Percentiles rank a stretch among this genome's conserved stretches.
Evolutionary conservation across 148 eudicot genomes (phyloP).

Genomic region (Rhododendron griersonianum): DNA sequence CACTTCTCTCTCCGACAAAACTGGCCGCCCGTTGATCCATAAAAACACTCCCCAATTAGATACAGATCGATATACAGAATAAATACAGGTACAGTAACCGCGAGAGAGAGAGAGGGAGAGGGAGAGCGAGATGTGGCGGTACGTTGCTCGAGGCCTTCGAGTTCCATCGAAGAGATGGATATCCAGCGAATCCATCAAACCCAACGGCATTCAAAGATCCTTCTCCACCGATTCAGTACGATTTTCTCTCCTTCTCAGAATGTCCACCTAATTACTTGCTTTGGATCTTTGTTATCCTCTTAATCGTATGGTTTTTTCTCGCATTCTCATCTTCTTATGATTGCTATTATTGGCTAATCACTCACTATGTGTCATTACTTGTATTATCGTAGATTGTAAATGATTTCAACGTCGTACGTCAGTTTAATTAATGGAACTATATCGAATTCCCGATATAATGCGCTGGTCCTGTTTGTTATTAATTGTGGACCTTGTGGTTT

Average conservation of each 20-base stretch:
- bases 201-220: conserved; percentile 34
- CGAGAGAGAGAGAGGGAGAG: neutral
- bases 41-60: neutral
- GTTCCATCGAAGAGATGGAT: conserved; percentile 32
- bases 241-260: neutral
- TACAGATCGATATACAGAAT: neutral
- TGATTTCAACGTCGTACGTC: neutral
- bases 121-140: conserved; percentile 67
- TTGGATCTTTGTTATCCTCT: neutral
- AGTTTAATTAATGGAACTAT: neutral
- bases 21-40: neutral
- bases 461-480: neutral
- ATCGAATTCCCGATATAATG: neutral
- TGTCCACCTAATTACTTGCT: neutral
- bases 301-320: neutral
- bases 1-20: neutral
- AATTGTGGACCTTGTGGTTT: neutral
- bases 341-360: neutral
- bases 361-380: neutral
- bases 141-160: conserved; percentile 61
- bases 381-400: neutral
- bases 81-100: neutral
- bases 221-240: conserved; percentile 66
- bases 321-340: neutral
- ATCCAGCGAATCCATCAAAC: conserved; percentile 22